Evolutionary conservation across 495 filamentous ascomycete genomes (phyloP).

Genomic region (Hypomontagnella submonticulosa): DNA sequence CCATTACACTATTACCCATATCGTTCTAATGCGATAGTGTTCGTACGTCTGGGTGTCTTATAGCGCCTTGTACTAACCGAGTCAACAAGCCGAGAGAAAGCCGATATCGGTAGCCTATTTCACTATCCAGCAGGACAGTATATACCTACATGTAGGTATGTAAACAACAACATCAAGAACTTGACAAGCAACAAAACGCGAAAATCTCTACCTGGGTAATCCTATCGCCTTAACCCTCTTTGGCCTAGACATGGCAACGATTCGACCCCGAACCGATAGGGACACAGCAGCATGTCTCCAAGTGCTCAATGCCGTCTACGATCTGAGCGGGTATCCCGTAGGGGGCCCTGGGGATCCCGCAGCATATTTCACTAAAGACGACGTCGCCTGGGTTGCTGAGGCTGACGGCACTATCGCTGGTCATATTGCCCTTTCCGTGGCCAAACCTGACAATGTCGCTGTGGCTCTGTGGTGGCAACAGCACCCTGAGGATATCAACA

Average conservation of each 20-base stretch:
- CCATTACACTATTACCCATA: not conserved
- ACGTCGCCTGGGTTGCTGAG: slow-evolving; percentile 93
- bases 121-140: not conserved
- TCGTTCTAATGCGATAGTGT: not conserved
- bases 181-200: not conserved
- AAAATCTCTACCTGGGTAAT: not conserved
- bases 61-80: no score
- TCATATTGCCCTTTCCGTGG: slow-evolving; percentile 24
- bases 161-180: not conserved
- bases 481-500: slow-evolving; percentile 9
- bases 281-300: slow-evolving; percentile 21
- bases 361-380: slow-evolving; percentile 67
- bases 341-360: slow-evolving; percentile 19
- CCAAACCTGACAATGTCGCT: slow-evolving; percentile 4
- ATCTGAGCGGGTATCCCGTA: slow-evolving; percentile 32
- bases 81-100: not conserved
- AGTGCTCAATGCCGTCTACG: slow-evolving; percentile 25
- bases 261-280: slow-evolving; percentile 22
- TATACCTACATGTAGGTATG: no score
- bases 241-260: slow-evolving; percentile 9
- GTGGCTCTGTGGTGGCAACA: slow-evolving; percentile 30
- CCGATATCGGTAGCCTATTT: not conserved
- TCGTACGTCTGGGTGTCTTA: not conserved
- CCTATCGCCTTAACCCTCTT: no score
- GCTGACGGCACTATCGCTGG: slow-evolving; percentile 72